Base-by-base conservation (phyloP, 306 rosid genomes). In the Benincasa hispida region DNA sequence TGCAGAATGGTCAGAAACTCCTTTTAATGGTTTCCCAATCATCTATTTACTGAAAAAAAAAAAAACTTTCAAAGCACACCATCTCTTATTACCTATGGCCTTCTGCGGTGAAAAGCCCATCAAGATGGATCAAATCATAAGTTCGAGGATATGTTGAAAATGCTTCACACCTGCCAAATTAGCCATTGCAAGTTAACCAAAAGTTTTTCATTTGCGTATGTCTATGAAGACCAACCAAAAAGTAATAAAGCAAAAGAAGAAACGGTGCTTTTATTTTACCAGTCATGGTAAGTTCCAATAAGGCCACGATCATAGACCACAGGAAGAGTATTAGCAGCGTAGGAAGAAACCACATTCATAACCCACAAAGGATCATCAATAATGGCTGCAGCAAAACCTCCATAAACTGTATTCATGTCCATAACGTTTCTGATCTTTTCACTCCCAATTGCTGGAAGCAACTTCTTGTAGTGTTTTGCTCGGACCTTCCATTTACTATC, bases 141-240 rank as follows among this genome's bases (percentile, higher is more conserved):
- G 99, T 95, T 68, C 99, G 82, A 60, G 99, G 99, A 81, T 95
- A 95, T 8, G 99, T 95, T 14, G 99, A 95, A 82, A 95, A 95
- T 25, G 98, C 96, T 78, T 95, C 99, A 66, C 99, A 95, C 99
- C 99, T 95, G 85, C 77, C 82, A 80, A 79, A 77, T 50, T 25
- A 77, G 15, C 39, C 78, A 75, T 35, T 57, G 37, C 3, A 2
- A 75, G 47, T 51, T 51, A 72, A 50, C 76, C 14, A 72, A 27
- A 72, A 72, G 58, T 25, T 47, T 18, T 10, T 11, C 21, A 74
- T 11, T 3, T 6, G 53, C 24, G 22, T 2, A 24, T 9, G 53
- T 8, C 3, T 34, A 18, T 55, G 18, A 75, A 56, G 0, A 35
- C 19, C 9, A n/a, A 74, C 47, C 30, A 11, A 53, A 56, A 74